Percentiles rank a stretch among this genome's conserved stretches.
Conservation (phyloP, 164 flowering plant species). For the Brasenia schreberi region DNA sequence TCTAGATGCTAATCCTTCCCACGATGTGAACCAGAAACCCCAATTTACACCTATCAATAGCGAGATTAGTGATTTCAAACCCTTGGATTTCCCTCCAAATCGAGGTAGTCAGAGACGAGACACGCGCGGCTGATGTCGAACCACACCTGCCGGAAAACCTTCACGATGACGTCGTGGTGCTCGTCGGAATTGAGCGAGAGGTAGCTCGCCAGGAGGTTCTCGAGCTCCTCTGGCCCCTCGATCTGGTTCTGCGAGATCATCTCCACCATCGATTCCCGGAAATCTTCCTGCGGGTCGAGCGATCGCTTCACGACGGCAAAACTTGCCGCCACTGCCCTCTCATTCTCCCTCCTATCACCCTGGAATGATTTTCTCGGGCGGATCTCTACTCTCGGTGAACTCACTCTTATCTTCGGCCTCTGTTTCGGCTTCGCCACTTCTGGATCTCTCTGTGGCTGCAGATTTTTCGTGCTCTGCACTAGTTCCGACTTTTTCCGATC, state of each 20-base stretch:
- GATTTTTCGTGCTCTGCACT: constrained; percentile 14
- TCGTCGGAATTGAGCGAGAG: constrained; percentile 61
- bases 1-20: too few species aligned
- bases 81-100: background rate
- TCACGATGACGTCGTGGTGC: constrained; percentile 68
- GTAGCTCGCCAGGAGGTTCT: constrained; percentile 77
- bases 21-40: too few species aligned
- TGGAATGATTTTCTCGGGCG: constrained; percentile 59
- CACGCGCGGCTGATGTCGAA: constrained; percentile 29
- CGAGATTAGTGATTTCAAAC: background rate
- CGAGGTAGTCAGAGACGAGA: constrained; percentile 4
- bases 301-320: constrained; percentile 66
- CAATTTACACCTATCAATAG: too few species aligned
- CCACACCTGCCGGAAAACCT: constrained; percentile 73
- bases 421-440: constrained; percentile 21
- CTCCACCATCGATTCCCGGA: constrained; percentile 83
- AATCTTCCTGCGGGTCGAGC: constrained; percentile 56
- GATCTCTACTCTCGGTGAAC: constrained; percentile 43
- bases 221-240: constrained; percentile 45
- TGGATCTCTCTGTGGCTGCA: constrained; percentile 18
- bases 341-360: constrained; percentile 5
- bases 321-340: constrained; percentile 25
- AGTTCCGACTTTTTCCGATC: constrained; percentile 27
- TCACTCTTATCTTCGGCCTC: constrained; percentile 22
- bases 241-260: constrained; percentile 63